phyloP scores from a whole-genome alignment of 2,329 filamentous ascomycete genomes.

The Monilinia polystroma region DNA sequence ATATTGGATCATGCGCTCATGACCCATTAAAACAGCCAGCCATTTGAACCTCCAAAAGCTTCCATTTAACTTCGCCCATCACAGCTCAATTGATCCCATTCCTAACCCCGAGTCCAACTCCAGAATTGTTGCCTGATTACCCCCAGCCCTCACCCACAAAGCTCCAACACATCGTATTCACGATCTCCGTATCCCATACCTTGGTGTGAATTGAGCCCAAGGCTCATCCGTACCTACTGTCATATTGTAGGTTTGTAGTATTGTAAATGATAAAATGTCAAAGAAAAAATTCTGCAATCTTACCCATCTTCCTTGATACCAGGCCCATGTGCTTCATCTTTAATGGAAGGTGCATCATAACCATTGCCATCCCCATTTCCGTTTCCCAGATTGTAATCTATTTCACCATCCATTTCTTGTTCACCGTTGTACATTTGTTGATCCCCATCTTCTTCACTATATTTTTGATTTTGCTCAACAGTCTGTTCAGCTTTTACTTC shows the following conservation, averaged over 20 bases:
- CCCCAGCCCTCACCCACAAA: constrained; percentile 1
- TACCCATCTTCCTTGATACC: constrained; percentile 91
- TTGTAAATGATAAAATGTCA: constrained; percentile 33
- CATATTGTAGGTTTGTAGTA: constrained; percentile 25
- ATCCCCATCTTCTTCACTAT: constrained; percentile 41
- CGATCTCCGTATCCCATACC: background rate
- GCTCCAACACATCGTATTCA: constrained; percentile 1
- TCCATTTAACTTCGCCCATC: constrained; percentile 8
- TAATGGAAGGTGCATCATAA: constrained; percentile 31
- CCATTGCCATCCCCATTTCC: constrained; percentile 42
- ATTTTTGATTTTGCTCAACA: constrained; percentile 38
- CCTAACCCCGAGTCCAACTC: constrained; percentile 4
- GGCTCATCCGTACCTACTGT: constrained; percentile 24
- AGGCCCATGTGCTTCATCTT: constrained; percentile 51
- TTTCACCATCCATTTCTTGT: constrained; percentile 55
- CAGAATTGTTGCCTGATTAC: background rate
- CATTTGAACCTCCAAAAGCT: constrained; percentile 1
- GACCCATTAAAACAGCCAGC: constrained; percentile 1
- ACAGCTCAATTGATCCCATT: constrained; percentile 4
- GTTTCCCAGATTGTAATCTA: constrained; percentile 57
- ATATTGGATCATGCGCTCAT: constrained; percentile 13
- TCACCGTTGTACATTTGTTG: constrained; percentile 48
- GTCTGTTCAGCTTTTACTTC: constrained; percentile 34
- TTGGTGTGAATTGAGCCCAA: background rate
- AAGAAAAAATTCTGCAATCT: constrained; percentile 47